Conservation (phyloP, 257 asterid genomes). For the Jasminum sambac region DNA sequence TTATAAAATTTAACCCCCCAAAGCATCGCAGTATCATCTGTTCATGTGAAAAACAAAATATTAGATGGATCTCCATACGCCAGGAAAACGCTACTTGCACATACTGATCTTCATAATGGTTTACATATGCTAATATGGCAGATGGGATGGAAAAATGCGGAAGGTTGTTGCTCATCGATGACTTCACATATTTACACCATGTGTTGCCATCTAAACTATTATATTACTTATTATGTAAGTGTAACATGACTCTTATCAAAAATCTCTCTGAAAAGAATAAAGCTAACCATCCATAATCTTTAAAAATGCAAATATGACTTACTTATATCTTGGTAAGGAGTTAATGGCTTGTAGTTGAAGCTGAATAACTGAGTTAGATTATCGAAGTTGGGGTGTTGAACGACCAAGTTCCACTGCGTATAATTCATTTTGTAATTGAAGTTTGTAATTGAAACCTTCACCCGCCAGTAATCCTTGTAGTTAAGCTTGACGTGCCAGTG, state of each 20-base stretch:
- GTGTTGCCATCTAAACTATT: too few species aligned
- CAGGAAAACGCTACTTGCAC: too few species aligned
- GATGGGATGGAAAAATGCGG: too few species aligned
- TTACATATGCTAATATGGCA: too few species aligned
- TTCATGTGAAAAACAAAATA: neutral
- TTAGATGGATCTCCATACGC: conserved; percentile 16
- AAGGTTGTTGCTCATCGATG: too few species aligned
- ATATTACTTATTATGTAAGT: too few species aligned
- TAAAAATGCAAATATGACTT: conserved; percentile 22
- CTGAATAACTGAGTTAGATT: conserved; percentile 60
- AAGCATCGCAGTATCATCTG: conserved; percentile 69
- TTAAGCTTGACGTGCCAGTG: conserved; percentile 66
- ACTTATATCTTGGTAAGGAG: conserved; percentile 57
- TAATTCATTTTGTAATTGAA: conserved; percentile 63
- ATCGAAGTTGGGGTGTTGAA: conserved; percentile 64
- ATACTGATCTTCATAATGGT: too few species aligned
- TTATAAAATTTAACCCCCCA: conserved; percentile 64
- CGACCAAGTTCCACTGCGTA: conserved; percentile 56
- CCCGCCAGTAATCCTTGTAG: conserved; percentile 68
- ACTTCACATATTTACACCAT: too few species aligned
- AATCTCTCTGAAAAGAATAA: too few species aligned
- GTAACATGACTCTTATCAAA: too few species aligned
- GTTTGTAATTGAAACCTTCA: conserved; percentile 54
- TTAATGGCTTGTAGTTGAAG: conserved; percentile 64
- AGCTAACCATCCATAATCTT: too few species aligned